Base-by-base conservation (phyloP, 2,329 filamentous ascomycete species). In the Penicillium sp. region DNA sequence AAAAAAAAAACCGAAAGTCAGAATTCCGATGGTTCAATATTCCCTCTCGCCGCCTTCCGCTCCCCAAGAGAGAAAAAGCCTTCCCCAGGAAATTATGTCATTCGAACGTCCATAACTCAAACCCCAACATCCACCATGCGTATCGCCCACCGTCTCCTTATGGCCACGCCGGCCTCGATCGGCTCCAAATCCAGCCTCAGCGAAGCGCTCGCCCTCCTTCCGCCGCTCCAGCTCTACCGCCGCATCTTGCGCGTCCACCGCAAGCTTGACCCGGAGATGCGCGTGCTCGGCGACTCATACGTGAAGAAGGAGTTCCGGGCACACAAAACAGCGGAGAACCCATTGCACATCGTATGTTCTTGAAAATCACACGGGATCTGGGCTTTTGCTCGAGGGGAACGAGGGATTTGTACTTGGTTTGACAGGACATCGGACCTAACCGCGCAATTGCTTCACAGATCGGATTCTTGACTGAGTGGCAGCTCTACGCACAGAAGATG, bases 391-490 rank as follows among this genome's bases (percentile, higher is more conserved):
- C 8, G 4, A 5, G 18, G 18, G 37, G 8, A 40, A 40, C 37
- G 11, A 40, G 37, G 37, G 18, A 22, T 22, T 22, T 50, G 26
- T 7, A 23, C 22, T 23, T 33, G 15, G 22, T 42, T 53, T 22
- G 20, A 18, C 23, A n/a, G 26, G 42, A 15, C 18, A 20, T 18
- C 22, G 27, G 9, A 35, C 49, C 51, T 55, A 29, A 55, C 44
- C 7, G 22, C 26, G 48, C n/a, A 22, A 26, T 9, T 43, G 8
- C 8, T 33, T 53, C 37, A 14, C 62, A 96, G 91, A 91, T 97
- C 66, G 94, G 93, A 1, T 99, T 99, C 73, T 81, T 99, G 64
- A 93, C 90, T 0, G 92, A 97, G 74, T 99, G 93, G 93, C 94
- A 99, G 74, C 78, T 90, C 50, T 99, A 97, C 70, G 92, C 92